phyloP scores from a whole-genome alignment of 2,329 filamentous ascomycete species.

The Sporothrix brasiliensis region DNA sequence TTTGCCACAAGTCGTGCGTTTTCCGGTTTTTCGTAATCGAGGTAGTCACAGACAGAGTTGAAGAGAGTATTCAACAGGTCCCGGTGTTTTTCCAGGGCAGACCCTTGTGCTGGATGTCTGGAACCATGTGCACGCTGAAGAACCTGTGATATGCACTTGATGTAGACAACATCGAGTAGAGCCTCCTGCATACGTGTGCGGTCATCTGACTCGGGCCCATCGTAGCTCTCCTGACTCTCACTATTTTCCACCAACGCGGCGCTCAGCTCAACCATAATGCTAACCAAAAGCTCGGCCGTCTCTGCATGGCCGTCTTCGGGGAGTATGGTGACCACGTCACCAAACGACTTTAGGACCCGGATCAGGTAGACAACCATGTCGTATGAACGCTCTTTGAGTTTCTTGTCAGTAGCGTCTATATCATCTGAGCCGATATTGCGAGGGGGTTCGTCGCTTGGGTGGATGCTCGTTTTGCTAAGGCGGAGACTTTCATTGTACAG shows the following conservation, averaged over 20 bases:
- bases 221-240: background rate
- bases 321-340: background rate
- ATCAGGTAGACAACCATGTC: background rate
- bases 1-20: background rate
- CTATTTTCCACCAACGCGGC: background rate
- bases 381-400: background rate
- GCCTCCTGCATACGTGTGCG: background rate
- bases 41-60: background rate
- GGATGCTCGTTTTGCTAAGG: too few species aligned
- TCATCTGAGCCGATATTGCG: too few species aligned
- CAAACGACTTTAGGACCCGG: background rate
- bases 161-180: background rate
- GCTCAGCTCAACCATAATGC: conserved; percentile 8
- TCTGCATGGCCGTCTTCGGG: conserved; percentile 18
- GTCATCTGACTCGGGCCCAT: background rate
- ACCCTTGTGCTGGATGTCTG: background rate
- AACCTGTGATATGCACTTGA: conserved; percentile 21
- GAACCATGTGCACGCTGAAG: background rate
- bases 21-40: background rate
- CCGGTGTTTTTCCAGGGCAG: background rate
- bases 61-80: too few species aligned
- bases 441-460: too few species aligned
- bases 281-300: conserved; percentile 23
- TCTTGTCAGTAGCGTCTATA: too few species aligned
- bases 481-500: too few species aligned